Percentiles rank a stretch among this genome's conserved stretches.
These are phyloP conservation scores for Plasmodium cynomolgi DNA, from an alignment of 169 alveolate genomes.

Conservation along the genomic window DNA sequence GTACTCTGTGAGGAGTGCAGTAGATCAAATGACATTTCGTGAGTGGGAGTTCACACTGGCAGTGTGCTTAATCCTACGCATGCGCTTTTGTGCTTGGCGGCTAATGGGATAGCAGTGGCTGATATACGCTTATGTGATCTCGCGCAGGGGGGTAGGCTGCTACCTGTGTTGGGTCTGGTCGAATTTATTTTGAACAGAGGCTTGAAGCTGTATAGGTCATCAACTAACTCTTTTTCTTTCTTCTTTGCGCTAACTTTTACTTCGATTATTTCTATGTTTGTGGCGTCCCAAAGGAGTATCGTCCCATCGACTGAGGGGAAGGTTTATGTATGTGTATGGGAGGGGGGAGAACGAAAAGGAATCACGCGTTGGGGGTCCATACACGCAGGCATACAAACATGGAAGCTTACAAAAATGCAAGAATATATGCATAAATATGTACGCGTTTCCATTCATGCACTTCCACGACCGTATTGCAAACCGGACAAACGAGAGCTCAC, in stretches of 20 bases:
- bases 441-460: not conserved
- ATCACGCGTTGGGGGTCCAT: not conserved
- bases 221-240: slow-evolving; percentile 48
- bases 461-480: not conserved
- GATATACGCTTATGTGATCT: not conserved
- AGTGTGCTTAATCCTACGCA: not conserved
- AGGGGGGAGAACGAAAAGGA: not conserved
- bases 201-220: slow-evolving; percentile 58
- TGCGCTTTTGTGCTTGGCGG: not conserved
- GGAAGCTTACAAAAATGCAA: not conserved
- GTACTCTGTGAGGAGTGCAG: slow-evolving; percentile 22
- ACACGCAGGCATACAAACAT: not conserved
- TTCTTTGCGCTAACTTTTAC: slow-evolving; percentile 35
- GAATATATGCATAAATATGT: slow-evolving; percentile 1
- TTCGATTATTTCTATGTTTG: slow-evolving; percentile 53
- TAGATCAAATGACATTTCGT: not conserved
- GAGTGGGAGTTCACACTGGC: not conserved
- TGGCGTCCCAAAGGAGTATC: slow-evolving; percentile 67
- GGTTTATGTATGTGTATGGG: not conserved
- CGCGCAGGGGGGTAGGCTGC: not conserved
- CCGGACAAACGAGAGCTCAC: not conserved
- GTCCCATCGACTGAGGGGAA: slow-evolving; percentile 45
- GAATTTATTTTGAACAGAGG: slow-evolving; percentile 60
- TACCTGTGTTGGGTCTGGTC: slow-evolving; percentile 73
- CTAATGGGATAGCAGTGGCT: not conserved